Conservation (phyloP, 2,329 filamentous ascomycete species). For the Ceratocystis huliohia region DNA sequence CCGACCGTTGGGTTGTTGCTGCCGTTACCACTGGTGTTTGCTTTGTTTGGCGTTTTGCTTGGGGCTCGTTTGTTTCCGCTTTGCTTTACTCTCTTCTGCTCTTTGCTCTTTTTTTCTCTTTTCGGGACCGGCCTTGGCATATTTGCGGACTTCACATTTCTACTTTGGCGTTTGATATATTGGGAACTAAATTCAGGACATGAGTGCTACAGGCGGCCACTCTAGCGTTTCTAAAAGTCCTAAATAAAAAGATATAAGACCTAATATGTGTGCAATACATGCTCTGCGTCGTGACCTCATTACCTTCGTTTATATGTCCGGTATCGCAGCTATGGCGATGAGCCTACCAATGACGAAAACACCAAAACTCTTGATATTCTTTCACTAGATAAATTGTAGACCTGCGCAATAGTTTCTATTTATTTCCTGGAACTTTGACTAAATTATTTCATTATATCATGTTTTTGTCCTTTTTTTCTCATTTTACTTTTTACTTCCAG, state of each 20-base stretch:
- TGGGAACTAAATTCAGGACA: not conserved
- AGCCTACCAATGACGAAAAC: no score
- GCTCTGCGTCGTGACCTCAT: not conserved
- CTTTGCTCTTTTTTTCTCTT: not conserved
- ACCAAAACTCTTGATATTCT: no score
- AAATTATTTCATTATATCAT: not conserved
- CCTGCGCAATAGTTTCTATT: not conserved
- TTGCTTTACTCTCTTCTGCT: not conserved
- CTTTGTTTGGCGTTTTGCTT: not conserved
- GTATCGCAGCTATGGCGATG: not conserved
- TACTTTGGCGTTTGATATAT: slow-evolving; percentile 12
- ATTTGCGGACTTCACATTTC: not conserved
- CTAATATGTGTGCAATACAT: not conserved
- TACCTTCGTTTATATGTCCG: not conserved
- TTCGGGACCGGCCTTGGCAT: slow-evolving; percentile 7
- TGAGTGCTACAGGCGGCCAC: not conserved
- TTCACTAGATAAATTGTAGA: no score
- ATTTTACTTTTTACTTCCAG: not conserved
- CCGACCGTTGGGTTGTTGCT: slow-evolving; percentile 1
- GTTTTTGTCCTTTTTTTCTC: not conserved
- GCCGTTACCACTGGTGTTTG: not conserved
- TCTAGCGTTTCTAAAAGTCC: not conserved
- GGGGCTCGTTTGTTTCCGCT: not conserved
- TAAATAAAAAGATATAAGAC: not conserved
- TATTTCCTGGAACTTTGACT: not conserved